phyloP scores from a whole-genome alignment of 225 moss, liverwort and hornwort genomes.

The Pseudisothecium myosuroides region DNA sequence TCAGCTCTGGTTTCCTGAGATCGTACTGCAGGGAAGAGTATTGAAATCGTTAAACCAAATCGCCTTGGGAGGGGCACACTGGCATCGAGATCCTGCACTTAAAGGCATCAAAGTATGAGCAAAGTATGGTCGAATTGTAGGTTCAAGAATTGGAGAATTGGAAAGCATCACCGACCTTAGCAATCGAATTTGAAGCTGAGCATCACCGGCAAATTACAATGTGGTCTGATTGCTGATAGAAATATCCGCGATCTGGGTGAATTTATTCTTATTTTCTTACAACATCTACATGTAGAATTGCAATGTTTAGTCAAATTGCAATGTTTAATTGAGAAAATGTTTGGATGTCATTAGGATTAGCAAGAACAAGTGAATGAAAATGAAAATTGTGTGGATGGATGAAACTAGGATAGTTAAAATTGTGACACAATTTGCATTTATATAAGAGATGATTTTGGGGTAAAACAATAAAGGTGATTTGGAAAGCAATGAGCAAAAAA shows the following conservation, averaged over 20 bases:
- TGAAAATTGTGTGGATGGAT: neutral
- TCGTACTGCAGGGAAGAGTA: neutral
- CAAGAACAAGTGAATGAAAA: neutral
- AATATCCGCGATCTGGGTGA: neutral
- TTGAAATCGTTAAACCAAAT: neutral
- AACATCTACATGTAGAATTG: no score
- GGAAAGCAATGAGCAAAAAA: neutral
- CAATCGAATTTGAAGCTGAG: neutral
- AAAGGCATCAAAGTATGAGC: neutral
- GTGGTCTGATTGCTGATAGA: no score
- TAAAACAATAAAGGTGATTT: neutral
- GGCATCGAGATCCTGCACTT: neutral
- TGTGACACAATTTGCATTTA: neutral
- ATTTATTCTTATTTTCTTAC: neutral
- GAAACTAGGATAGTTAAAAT: neutral
- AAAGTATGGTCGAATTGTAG: neutral
- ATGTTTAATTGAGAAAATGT: no score
- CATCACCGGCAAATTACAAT: neutral
- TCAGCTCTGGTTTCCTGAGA: neutral
- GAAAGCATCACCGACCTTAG: neutral
- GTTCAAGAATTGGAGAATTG: neutral
- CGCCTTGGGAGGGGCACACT: neutral
- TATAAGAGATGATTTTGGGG: neutral
- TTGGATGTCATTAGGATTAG: neutral
- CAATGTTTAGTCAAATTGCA: no score